Percentiles rank a stretch among this genome's conserved stretches.
Conservation (phyloP, 1,284 basidiomycete genomes). For the Inonotus hispidus region DNA sequence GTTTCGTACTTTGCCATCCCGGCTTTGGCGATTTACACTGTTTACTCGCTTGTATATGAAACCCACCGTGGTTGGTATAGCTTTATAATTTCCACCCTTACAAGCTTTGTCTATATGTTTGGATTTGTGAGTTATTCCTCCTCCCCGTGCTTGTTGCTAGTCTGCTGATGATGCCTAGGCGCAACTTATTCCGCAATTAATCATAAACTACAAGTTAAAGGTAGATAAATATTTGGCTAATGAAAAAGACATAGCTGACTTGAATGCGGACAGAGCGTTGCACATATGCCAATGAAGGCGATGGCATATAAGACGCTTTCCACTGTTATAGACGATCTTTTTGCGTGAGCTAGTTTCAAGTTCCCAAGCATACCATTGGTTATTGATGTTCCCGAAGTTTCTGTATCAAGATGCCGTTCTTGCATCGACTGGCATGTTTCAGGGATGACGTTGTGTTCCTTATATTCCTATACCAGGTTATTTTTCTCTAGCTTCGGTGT, state of each 20-base stretch:
- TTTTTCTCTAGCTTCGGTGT: conserved; percentile 23
- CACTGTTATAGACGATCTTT: conserved; percentile 90
- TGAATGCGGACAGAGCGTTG: conserved; percentile 57
- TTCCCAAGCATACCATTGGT: conserved; percentile 7
- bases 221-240: conserved; percentile 33
- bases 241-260: conserved; percentile 24
- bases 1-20: conserved; percentile 88
- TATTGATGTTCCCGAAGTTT: conserved; percentile 47
- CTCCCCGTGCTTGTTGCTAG: background rate
- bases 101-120: conserved; percentile 92
- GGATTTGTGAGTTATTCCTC: conserved; percentile 72
- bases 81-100: conserved; percentile 84
- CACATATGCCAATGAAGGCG: conserved; percentile 94
- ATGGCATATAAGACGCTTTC: conserved; percentile 94
- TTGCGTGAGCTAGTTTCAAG: conserved; percentile 53
- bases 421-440: conserved; percentile 88
- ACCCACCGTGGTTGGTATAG: conserved; percentile 94
- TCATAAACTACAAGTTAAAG: conserved; percentile 97
- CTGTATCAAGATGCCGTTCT: conserved; percentile 93
- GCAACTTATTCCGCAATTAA: conserved; percentile 87
- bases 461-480: conserved; percentile 79
- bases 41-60: conserved; percentile 87
- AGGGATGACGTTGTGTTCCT: conserved; percentile 90
- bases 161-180: conserved; percentile 40
- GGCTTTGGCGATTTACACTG: conserved; percentile 77